These are phyloP conservation scores for Hypoxylon sp. DNA, from an alignment of 2,329 filamentous ascomycete genomes.

Conservation along the genomic window DNA sequence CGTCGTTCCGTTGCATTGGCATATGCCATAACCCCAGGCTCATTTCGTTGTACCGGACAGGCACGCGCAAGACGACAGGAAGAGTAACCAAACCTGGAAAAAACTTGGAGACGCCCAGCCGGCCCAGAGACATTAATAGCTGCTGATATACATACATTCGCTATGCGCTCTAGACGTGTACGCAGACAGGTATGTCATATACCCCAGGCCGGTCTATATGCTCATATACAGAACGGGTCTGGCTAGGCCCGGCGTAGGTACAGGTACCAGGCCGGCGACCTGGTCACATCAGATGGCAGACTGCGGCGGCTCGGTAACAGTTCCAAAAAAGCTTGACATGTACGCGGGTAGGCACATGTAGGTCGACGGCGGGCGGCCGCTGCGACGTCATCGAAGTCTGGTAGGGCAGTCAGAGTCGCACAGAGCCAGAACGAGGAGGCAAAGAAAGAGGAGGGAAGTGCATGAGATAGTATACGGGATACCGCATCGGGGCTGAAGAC, in stretches of 20 bases:
- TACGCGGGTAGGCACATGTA: no score
- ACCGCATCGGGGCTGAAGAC: slow-evolving; percentile 20
- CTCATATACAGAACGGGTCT: slow-evolving; percentile 10
- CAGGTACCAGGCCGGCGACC: slow-evolving; percentile 20
- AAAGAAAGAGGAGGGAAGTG: slow-evolving; percentile 1
- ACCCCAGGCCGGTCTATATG: slow-evolving; percentile 29
- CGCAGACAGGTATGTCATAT: no score
- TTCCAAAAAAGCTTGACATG: slow-evolving; percentile 34
- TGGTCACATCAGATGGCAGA: slow-evolving; percentile 25
- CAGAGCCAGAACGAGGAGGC: not conserved
- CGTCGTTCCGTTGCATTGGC: slow-evolving; percentile 6
- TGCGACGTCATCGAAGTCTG: slow-evolving; percentile 23
- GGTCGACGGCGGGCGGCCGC: slow-evolving; percentile 15
- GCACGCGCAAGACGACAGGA: not conserved
- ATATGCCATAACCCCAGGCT: slow-evolving; percentile 9
- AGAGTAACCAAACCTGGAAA: slow-evolving; percentile 23
- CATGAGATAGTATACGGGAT: slow-evolving; percentile 23
- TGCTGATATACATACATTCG: slow-evolving; percentile 7
- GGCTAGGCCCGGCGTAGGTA: no score
- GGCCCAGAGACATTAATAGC: slow-evolving; percentile 23
- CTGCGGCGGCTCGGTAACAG: slow-evolving; percentile 28
- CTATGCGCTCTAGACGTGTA: no score
- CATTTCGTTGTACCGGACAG: not conserved
- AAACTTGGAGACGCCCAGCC: slow-evolving; percentile 22
- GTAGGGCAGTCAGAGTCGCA: slow-evolving; percentile 7